phyloP scores from a whole-genome alignment of 768 basidiomycete species.

The Boletus vermiculosoides region DNA sequence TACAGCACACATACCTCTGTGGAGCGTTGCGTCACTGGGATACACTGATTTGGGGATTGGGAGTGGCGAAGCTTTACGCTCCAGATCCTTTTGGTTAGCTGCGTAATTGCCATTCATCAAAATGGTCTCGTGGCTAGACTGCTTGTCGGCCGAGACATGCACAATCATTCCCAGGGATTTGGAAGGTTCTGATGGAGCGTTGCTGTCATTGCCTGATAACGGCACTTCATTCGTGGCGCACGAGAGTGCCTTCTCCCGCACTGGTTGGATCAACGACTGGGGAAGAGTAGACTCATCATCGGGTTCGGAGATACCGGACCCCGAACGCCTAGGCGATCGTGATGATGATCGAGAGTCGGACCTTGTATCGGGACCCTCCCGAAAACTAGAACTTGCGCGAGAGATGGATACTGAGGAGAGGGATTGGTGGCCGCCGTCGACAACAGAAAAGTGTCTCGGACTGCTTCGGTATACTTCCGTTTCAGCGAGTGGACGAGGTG shows the following conservation, averaged over 20 bases:
- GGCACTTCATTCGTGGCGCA: slow-evolving; percentile 11
- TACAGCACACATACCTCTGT: slow-evolving; percentile 17
- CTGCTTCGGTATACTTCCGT: slow-evolving; percentile 3
- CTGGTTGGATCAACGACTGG: slow-evolving; percentile 19
- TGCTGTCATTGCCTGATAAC: slow-evolving; percentile 9
- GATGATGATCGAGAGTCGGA: slow-evolving; percentile 48
- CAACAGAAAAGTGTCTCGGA: slow-evolving; percentile 1
- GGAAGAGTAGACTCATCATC: slow-evolving; percentile 20
- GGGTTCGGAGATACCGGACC: slow-evolving; percentile 29
- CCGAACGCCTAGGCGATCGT: slow-evolving; percentile 45
- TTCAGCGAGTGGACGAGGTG: slow-evolving; percentile 18
- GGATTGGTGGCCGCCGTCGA: slow-evolving; percentile 17
- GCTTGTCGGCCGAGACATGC: slow-evolving; percentile 13
- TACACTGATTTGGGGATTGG: slow-evolving; percentile 7
- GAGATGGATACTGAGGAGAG: slow-evolving; percentile 23
- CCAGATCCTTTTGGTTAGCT: slow-evolving; percentile 11
- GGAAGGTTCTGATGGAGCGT: slow-evolving; percentile 19
- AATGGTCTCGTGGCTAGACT: slow-evolving; percentile 24
- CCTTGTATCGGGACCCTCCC: slow-evolving; percentile 34
- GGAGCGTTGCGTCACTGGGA: slow-evolving; percentile 4
- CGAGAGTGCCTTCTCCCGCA: slow-evolving; percentile 39
- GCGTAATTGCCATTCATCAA: slow-evolving; percentile 21
- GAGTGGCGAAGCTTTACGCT: slow-evolving; percentile 14
- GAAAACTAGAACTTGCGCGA: slow-evolving; percentile 32
- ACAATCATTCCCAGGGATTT: slow-evolving; percentile 18